phyloP scores from a whole-genome alignment of 495 filamentous ascomycete species.

The Annulohypoxylon stygium region DNA sequence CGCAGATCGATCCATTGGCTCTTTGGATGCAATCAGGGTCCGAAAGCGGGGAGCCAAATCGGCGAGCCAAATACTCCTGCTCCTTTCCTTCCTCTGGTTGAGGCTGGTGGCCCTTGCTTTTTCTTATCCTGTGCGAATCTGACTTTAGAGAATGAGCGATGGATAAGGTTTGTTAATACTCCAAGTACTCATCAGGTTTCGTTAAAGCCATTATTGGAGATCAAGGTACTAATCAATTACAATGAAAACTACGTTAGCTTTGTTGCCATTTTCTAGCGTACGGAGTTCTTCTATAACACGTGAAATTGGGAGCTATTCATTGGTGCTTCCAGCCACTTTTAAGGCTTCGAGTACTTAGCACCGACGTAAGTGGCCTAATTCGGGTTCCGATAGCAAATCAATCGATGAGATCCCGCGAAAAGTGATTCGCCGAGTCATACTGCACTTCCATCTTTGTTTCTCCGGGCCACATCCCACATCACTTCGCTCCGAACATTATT shows the following conservation, averaged over 20 bases:
- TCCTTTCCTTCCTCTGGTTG: slow-evolving; percentile 18
- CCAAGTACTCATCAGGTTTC: slow-evolving; percentile 8
- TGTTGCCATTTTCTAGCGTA: slow-evolving; percentile 2
- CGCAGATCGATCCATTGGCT: slow-evolving; percentile 1
- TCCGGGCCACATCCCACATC: slow-evolving; percentile 34
- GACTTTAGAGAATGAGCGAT: background rate
- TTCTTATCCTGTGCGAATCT: background rate
- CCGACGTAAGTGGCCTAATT: slow-evolving; percentile 14
- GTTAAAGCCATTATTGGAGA: background rate
- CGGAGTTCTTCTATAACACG: slow-evolving; percentile 28
- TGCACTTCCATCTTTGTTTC: slow-evolving; percentile 42
- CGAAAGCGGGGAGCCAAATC: slow-evolving; percentile 51
- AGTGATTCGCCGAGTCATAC: slow-evolving; percentile 40
- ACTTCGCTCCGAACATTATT: slow-evolving; percentile 9
- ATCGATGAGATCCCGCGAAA: slow-evolving; percentile 3
- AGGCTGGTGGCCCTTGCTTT: slow-evolving; percentile 15
- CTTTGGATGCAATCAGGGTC: slow-evolving; percentile 39
- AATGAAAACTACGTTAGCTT: background rate
- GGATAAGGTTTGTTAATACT: slow-evolving; percentile 20
- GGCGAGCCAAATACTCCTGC: slow-evolving; percentile 28
- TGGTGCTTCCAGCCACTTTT: slow-evolving; percentile 9
- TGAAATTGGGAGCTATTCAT: slow-evolving; percentile 24
- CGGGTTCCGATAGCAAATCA: slow-evolving; percentile 33
- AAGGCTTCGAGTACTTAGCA: background rate
- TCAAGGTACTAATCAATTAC: slow-evolving; percentile 19